Evolutionary conservation across 768 basidiomycete species (phyloP), one percentile per base, ranked within the genome.

Genomic region (Holtermanniella nyarrowii): DNA sequence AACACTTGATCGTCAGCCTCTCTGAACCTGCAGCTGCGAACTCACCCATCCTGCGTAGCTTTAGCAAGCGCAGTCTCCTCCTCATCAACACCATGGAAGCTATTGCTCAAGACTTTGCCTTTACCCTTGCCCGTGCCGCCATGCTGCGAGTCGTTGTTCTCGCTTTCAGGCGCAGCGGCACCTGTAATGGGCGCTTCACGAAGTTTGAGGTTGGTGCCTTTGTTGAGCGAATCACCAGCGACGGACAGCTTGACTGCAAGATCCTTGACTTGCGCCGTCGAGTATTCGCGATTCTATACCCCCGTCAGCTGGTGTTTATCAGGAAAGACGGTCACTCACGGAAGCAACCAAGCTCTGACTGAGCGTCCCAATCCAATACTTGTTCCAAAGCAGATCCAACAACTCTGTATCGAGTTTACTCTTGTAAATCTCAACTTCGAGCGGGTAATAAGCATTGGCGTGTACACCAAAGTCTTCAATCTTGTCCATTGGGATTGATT

Each of bases 381-480:
- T 97, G 74, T 99, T 97, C 93, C 93, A 97, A 49, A 99, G 73
- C 66, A 91, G 74, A 20, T 86, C 86, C 41, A 99, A 77, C 2
- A 99, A 74, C 63, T 90, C 82, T 25, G 82, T 83, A 68, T 99
- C 95, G 46, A 91, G 74, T 53, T 79, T 82, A 22, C 84, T 86
- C 72, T 95, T 96, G 80, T 95, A 99, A 48, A 96, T 84, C 67
- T 90, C 83, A 16, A 99, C 85, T 26, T 93, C 90, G 13, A 99
- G 78, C 21, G 81, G 85, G 69, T 99, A 99, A 70, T 99, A 99
- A 55, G 88, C 83, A 64, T 87, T 86, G 26, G 93, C 90, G 64
- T 99, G 95, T 3, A 96, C 95, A 70, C 95, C 95, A 66, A 99
- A 99, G 70, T 99, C 95, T 72, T 97, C 95, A 53, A 99, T 91